Conservation (phyloP, 257 asterid species). For the Forsythia suspensa region DNA sequence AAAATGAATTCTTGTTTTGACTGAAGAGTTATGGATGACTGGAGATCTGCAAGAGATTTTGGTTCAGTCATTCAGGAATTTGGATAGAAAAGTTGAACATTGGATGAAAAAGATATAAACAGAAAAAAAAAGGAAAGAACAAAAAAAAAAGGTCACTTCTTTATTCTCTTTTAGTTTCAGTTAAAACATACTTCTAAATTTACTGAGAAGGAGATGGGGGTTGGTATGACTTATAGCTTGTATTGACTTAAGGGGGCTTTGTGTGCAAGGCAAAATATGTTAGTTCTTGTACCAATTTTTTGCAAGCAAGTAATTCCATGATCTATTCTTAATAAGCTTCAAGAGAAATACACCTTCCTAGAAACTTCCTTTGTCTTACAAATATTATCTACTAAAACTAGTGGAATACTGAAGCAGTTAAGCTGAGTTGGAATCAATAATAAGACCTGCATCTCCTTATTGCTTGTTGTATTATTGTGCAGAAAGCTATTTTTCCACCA, state of each 20-base stretch:
- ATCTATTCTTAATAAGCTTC: background rate
- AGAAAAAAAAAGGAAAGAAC: background rate
- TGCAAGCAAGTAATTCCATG: background rate
- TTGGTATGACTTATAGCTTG: background rate
- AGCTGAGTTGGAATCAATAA: slow-evolving; percentile 1
- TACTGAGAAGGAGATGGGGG: background rate
- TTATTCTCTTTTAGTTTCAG: background rate
- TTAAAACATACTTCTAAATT: background rate
- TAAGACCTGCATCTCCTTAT: slow-evolving; percentile 13
- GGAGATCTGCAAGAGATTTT: background rate
- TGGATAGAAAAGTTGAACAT: background rate
- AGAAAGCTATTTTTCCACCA: slow-evolving; percentile 12
- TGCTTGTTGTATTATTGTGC: slow-evolving; percentile 16
- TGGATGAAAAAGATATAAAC: background rate
- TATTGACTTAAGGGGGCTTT: background rate
- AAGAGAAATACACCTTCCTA: background rate
- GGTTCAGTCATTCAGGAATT: background rate
- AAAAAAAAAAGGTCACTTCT: background rate
- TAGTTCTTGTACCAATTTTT: background rate
- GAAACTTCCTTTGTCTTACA: background rate
- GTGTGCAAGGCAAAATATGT: background rate
- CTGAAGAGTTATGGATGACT: background rate
- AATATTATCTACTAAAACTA: background rate
- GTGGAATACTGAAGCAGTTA: background rate
- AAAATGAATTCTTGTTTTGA: background rate